phyloP scores from a whole-genome alignment of 2,329 filamentous ascomycete species.

The Fusarium heterosporum region DNA sequence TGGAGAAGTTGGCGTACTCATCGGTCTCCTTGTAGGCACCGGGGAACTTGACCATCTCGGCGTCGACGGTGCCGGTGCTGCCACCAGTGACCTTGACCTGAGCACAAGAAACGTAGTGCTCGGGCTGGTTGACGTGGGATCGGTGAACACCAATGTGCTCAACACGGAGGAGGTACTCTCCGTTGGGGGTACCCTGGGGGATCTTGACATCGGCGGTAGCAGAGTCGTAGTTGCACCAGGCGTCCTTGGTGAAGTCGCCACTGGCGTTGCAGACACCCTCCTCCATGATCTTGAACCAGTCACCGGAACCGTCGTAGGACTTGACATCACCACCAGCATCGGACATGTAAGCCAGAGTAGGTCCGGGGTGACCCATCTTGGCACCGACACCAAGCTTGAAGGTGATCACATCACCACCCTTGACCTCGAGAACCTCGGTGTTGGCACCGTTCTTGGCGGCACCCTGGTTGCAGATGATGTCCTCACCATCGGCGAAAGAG shows the following conservation, averaged over 20 bases:
- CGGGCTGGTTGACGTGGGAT: constrained; percentile 28
- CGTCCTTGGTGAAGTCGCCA: constrained; percentile 29
- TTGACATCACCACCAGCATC: constrained; percentile 14
- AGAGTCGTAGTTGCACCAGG: constrained; percentile 29
- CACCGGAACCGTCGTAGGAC: constrained; percentile 21
- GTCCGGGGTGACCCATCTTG: constrained; percentile 22
- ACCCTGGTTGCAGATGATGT: constrained; percentile 30
- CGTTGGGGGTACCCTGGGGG: constrained; percentile 18
- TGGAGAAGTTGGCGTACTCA: constrained; percentile 27
- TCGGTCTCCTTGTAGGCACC: constrained; percentile 27
- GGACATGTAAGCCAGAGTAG: constrained; percentile 31
- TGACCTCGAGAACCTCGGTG: constrained; percentile 18
- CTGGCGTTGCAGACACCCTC: constrained; percentile 27
- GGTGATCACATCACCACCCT: constrained; percentile 27
- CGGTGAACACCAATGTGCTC: constrained; percentile 27
- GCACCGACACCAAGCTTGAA: constrained; percentile 24
- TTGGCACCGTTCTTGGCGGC: neutral
- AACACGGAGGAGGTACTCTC: constrained; percentile 28
- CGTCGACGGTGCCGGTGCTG: constrained; percentile 17
- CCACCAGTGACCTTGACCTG: constrained; percentile 25
- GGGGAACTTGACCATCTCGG: constrained; percentile 28
- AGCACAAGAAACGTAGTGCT: constrained; percentile 29
- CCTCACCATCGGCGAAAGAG: constrained; percentile 25
- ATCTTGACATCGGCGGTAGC: constrained; percentile 19
- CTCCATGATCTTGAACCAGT: constrained; percentile 32